Evolutionary conservation across 2,329 filamentous ascomycete species (phyloP).

Genomic region (Exophiala viscosa): DNA sequence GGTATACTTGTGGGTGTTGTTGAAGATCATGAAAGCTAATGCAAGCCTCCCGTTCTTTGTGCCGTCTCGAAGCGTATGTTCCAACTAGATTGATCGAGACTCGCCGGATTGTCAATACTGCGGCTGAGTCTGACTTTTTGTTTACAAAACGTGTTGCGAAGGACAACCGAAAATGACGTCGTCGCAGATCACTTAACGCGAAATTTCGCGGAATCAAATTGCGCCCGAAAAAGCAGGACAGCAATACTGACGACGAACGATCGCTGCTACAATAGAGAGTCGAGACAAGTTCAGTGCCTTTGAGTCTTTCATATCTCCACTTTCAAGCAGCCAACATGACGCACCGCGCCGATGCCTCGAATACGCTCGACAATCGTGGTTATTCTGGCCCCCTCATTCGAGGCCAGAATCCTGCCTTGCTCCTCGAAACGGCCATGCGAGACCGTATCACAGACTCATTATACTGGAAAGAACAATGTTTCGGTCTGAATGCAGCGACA

Average conservation of each 20-base stretch:
- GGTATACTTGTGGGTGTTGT: too few species aligned
- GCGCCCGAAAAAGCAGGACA: neutral
- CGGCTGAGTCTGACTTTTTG: neutral
- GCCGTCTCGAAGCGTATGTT: too few species aligned
- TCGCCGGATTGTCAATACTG: too few species aligned
- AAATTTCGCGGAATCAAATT: neutral
- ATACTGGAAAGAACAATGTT: conserved; percentile 99
- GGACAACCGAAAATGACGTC: conserved; percentile 7
- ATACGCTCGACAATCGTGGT: conserved; percentile 84
- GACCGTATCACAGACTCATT: conserved; percentile 94
- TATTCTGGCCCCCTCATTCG: conserved; percentile 72
- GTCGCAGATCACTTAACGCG: neutral
- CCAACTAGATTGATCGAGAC: too few species aligned
- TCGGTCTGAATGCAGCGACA: conserved; percentile 78
- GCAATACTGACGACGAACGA: too few species aligned
- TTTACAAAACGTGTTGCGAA: conserved; percentile 8
- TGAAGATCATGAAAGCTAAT: too few species aligned
- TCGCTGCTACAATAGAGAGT: neutral
- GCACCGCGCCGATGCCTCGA: conserved; percentile 73
- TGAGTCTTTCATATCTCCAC: too few species aligned
- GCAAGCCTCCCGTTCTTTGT: too few species aligned
- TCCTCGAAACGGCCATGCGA: conserved; percentile 91
- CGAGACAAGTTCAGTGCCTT: neutral
- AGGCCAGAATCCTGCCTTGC: conserved; percentile 88
- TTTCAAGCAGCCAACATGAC: conserved; percentile 40